Evolutionary conservation across 1,284 basidiomycete genomes (phyloP), one percentile per base, ranked within the genome.

Genomic region (Omphalotus olearius): DNA sequence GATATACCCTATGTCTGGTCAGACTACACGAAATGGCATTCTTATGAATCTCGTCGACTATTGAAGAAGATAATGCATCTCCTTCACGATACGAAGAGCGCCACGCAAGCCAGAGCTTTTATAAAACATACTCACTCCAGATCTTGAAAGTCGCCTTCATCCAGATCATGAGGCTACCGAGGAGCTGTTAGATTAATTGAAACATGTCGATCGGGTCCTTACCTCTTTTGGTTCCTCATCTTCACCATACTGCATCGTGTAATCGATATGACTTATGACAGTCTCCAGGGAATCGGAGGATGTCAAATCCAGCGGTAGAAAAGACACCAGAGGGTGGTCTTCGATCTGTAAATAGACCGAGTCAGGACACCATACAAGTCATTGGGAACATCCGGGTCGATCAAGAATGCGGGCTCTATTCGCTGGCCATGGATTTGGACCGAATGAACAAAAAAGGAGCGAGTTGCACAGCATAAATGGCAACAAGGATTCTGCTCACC

Each of bases 311-410:
- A 99, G 79, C 1, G 97, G 95, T 37, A 99, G 73, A 75, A 99
- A 99, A 1, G 93, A 94, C 4, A 99, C 97, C 52, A 99, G 82
- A 45, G 95, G 96, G 67, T 98, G 95, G 65, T 99, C 97, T 67
- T 98, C 94, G 66, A 99, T 98, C 93, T 97, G 66, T 42, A 40
- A 30, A 45, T 45, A 53, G 30, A 46, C 5, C n/a, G 53, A 25
- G 18, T 46, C 25, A 37, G 17, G 14, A 47, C 26, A 30, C 6
- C 11, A 6, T 3, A 23, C 23, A 23, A 23, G 23, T 5, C 25
- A 11, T 23, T 43, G 23, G 28, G 16, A 28, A n/a, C 10, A 16
- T 11, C 4, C 5, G n/a, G 6, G 35, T 23, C 17, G 13, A 23
- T 28, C 14, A 47, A 40, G 30, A 23, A 28, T 18, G 18, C 17